phyloP scores from a whole-genome alignment of 192 early-diverging fungal species.

The Cetraspora pellucida region DNA sequence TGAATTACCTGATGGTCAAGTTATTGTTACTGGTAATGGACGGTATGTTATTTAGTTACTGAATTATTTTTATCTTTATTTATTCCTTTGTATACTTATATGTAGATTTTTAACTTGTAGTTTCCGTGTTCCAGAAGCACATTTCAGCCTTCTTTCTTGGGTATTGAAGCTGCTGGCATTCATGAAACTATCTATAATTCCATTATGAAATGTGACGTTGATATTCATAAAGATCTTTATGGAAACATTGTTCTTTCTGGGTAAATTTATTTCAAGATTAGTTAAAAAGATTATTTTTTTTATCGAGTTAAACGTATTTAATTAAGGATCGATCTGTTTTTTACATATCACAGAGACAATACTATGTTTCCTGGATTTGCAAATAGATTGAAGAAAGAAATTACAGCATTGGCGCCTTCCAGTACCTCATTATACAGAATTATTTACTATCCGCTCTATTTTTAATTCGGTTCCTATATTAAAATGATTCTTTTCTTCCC shows the following conservation, averaged over 20 bases:
- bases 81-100: neutral
- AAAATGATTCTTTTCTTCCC: neutral
- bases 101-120: conserved; percentile 25
- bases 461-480: too few species aligned
- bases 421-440: conserved; percentile 94
- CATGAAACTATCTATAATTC: conserved; percentile 97
- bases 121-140: conserved; percentile 95
- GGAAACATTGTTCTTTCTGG: conserved; percentile 94
- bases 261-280: neutral
- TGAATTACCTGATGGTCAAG: conserved; percentile 98
- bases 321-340: neutral
- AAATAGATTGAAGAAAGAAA: conserved; percentile 97
- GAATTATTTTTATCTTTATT: conserved; percentile 14
- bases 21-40: conserved; percentile 97
- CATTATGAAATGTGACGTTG: conserved; percentile 97
- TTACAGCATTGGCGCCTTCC: conserved; percentile 91
- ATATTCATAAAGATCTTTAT: conserved; percentile 95
- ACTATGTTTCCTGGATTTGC: too few species aligned
- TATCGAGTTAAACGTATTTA: neutral
- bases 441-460: neutral
- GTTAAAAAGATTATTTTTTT: neutral
- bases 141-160: conserved; percentile 94
- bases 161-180: conserved; percentile 89
- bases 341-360: conserved; percentile 64
- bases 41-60: conserved; percentile 43